Percentiles rank a stretch among this genome's conserved stretches.
phyloP scores from a whole-genome alignment of 1,284 basidiomycete genomes.

The Mycosarcoma mackinlayi region DNA sequence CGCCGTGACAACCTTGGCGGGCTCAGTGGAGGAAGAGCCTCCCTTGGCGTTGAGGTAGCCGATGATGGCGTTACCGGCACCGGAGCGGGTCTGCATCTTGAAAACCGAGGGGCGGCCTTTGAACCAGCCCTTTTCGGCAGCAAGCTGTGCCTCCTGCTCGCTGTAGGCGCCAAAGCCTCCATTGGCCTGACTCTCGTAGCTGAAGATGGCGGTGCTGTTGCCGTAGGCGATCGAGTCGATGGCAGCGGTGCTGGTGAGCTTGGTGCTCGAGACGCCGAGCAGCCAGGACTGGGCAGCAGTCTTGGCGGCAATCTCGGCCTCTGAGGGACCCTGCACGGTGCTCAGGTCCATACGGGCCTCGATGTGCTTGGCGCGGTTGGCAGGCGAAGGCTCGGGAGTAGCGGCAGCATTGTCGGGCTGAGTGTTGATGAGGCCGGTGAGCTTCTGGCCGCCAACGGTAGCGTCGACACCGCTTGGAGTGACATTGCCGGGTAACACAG shows the following conservation, averaged over 20 bases:
- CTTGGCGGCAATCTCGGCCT: conserved; percentile 46
- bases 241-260: conserved; percentile 51
- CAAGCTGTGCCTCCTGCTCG: conserved; percentile 55
- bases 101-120: conserved; percentile 58
- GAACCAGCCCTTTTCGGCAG: conserved; percentile 42
- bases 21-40: conserved; percentile 40
- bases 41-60: conserved; percentile 61
- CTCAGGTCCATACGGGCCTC: conserved; percentile 55
- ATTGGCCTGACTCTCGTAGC: conserved; percentile 65
- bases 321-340: conserved; percentile 39
- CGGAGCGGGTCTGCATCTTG: conserved; percentile 71
- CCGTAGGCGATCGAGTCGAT: conserved; percentile 64
- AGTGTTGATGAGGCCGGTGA: conserved; percentile 49
- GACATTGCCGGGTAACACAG: conserved; percentile 30
- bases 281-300: conserved; percentile 54
- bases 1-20: conserved; percentile 58
- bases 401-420: conserved; percentile 31
- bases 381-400: conserved; percentile 46
- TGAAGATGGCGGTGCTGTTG: conserved; percentile 63
- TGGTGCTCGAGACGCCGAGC: conserved; percentile 46
- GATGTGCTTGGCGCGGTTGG: conserved; percentile 50
- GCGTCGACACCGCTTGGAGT: conserved; percentile 48
- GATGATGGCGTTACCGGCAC: conserved; percentile 71
- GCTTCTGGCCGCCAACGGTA: conserved; percentile 46
- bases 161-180: conserved; percentile 62